phyloP scores from a whole-genome alignment of 352 stramenopile species.

The Phytophthora gonapodyides region DNA sequence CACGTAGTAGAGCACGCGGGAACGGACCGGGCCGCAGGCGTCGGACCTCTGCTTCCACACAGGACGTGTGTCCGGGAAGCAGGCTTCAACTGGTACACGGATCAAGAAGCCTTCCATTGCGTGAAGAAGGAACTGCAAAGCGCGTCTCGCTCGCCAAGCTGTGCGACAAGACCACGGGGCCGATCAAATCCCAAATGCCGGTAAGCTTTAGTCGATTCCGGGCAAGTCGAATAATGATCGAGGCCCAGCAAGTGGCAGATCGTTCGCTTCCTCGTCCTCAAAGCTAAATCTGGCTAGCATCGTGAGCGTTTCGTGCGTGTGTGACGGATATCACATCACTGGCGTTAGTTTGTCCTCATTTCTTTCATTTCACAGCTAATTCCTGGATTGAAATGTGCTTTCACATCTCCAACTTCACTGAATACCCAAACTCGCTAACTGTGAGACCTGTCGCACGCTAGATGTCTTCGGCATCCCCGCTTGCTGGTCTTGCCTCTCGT shows the following conservation, averaged over 20 bases:
- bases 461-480: no score
- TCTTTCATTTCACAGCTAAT: no score
- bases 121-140: background rate
- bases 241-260: constrained; percentile 11
- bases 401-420: no score
- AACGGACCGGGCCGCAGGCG: constrained; percentile 15
- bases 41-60: constrained; percentile 27
- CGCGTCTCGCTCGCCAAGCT: background rate
- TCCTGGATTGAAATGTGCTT: no score
- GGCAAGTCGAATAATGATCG: constrained; percentile 24
- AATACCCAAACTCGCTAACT: no score
- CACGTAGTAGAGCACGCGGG: constrained; percentile 65
- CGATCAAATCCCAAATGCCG: background rate
- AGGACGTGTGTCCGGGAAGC: constrained; percentile 31
- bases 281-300: constrained; percentile 23
- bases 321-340: constrained; percentile 19
- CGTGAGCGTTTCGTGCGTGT: constrained; percentile 18
- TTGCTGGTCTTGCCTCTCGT: no score
- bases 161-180: constrained; percentile 8
- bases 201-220: constrained; percentile 7
- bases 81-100: constrained; percentile 46
- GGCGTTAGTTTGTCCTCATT: no score
- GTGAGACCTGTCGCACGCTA: no score
- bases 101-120: constrained; percentile 82
- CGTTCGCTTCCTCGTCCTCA: constrained; percentile 18